Conservation (phyloP, 225 moss, liverwort and hornwort genomes). For the Climacium dendroides region DNA sequence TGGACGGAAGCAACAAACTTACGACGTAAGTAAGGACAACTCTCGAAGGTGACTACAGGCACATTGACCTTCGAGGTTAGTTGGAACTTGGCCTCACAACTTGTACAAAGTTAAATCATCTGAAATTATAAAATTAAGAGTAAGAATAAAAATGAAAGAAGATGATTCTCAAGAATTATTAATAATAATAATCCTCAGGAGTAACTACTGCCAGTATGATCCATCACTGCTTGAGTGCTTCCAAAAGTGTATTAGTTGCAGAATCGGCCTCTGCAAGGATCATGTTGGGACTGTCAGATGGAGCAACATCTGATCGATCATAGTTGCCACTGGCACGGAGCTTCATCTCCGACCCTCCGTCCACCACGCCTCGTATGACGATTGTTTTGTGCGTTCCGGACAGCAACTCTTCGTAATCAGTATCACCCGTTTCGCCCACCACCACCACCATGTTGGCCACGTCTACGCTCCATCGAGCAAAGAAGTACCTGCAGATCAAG, state of each 20-base stretch:
- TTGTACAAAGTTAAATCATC: not conserved
- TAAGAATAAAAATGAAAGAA: not conserved
- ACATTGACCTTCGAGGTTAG: conserved; percentile 4
- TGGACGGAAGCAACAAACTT: not conserved
- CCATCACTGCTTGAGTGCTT: conserved; percentile 13
- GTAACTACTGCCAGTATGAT: not conserved
- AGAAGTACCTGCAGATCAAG: conserved; percentile 36
- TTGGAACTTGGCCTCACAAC: not conserved
- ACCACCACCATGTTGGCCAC: conserved; percentile 54
- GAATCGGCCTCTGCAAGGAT: conserved; percentile 1
- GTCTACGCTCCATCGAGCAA: conserved; percentile 51
- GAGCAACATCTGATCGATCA: conserved; percentile 40
- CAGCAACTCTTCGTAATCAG: conserved; percentile 46
- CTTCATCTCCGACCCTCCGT: conserved; percentile 37
- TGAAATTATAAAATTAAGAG: not conserved
- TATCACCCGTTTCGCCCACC: conserved; percentile 51
- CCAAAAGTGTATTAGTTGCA: not conserved
- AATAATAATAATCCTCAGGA: not conserved
- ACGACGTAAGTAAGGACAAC: not conserved
- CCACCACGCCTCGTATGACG: conserved; percentile 26
- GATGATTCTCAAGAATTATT: not conserved
- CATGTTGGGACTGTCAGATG: conserved; percentile 40
- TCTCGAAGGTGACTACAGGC: conserved; percentile 2
- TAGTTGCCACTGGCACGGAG: conserved; percentile 45
- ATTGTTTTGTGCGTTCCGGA: conserved; percentile 54